Evolutionary conservation across 768 basidiomycete species (phyloP).

Genomic region (Pseudohyphozyma bogoriensis): DNA sequence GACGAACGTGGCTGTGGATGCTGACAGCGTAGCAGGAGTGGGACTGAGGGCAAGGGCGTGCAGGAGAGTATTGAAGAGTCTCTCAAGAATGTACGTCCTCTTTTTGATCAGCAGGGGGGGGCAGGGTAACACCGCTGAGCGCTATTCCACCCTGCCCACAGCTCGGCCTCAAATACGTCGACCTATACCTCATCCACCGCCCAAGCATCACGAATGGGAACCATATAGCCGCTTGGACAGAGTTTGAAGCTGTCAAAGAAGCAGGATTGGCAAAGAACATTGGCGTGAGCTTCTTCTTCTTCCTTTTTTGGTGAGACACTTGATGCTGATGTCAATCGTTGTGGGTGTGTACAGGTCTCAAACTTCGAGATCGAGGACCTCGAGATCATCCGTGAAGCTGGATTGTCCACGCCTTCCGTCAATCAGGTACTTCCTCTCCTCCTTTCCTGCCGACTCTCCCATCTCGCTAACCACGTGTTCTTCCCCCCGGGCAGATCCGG

Average conservation of each 20-base stretch:
- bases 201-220: background rate
- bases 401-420: background rate
- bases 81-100: background rate
- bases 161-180: background rate
- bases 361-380: conserved; percentile 5
- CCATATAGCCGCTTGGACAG: background rate
- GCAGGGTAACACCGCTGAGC: too few relatives aligned
- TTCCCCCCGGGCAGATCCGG: conserved; percentile 45
- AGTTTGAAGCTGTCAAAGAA: background rate
- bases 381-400: conserved; percentile 1
- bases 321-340: too few relatives aligned
- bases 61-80: background rate
- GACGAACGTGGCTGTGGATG: too few relatives aligned
- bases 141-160: background rate
- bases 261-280: background rate
- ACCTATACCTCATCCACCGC: conserved; percentile 1
- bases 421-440: background rate
- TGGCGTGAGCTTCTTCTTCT: background rate
- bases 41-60: background rate
- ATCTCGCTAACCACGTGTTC: background rate
- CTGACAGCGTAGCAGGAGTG: background rate
- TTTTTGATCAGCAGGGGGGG: too few relatives aligned
- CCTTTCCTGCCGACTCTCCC: background rate
- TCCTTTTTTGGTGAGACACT: too few relatives aligned
- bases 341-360: background rate